Evolutionary conservation across 148 eudicot genomes (phyloP), one percentile per base, ranked within the genome.

Genomic region (Simmondsia chinensis): DNA sequence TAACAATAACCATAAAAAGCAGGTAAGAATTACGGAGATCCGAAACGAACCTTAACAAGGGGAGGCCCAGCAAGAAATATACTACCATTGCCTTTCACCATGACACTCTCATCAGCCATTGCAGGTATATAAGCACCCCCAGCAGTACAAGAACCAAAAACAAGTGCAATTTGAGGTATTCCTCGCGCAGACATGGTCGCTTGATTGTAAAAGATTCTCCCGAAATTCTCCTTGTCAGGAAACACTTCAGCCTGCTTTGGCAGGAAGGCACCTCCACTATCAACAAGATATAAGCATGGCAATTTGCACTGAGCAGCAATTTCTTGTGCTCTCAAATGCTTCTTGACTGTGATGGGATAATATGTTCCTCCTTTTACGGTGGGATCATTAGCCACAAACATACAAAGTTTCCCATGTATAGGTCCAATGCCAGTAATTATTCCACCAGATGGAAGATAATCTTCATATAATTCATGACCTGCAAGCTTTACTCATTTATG

Each of bases 61-160:
- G 99, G 99, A 54, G 99, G 99, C 36, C 99, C 95, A 50, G 95
- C 99, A 18, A 91, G 88, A 66, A 91, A 91, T 37, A 91, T 85
- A n/a, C 88, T 91, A 39, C 95, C 99, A 60, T 91, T 91, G 72
- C 94, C 95, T 75, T 85, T 91, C 31, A 91, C 99, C 99, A 91
- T 91, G 35, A 91, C 95, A 72, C 95, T 91, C 65, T 91, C 95
- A 72, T 91, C 99, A 39, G 99, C 99, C 95, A 91, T 85, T 32
- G 99, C 99, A 57, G 99, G 99, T 56, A 91, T 91, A 51, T 91
- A 91, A 21, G 95, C 95, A 50, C 99, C 99, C 23, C 99, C 99
- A 26, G 99, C 99, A 28, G 99, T 91, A 43, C 99, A 91, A 34
- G 99, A 91, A 46, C 99, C 99, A 57, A 91, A 65, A 23, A 91